Percentiles rank a stretch among this genome's conserved stretches.
Conservation (phyloP, 2,329 filamentous ascomycete genomes). For the Fusarium hostae region DNA sequence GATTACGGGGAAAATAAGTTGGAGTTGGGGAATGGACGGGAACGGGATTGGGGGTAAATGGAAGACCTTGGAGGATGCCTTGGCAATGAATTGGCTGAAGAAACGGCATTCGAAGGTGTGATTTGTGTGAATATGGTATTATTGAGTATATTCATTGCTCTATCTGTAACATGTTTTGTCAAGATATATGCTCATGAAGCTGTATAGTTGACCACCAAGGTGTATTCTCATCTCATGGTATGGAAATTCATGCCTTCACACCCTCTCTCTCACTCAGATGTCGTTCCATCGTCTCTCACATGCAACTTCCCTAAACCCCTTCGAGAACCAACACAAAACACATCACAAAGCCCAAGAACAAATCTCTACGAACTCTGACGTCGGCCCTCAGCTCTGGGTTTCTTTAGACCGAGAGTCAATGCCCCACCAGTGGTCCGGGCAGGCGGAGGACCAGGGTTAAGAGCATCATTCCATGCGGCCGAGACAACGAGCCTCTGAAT, state of each 20-base stretch:
- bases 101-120: background rate
- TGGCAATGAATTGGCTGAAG: background rate
- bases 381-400: slow-evolving; percentile 23
- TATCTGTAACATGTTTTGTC: too few relatives aligned
- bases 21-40: slow-evolving; percentile 15
- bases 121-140: background rate
- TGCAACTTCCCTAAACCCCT: background rate
- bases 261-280: background rate
- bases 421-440: slow-evolving; percentile 42
- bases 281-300: slow-evolving; percentile 16
- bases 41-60: slow-evolving; percentile 23
- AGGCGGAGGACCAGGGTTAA: slow-evolving; percentile 43
- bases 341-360: background rate
- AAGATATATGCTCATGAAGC: background rate
- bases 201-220: background rate
- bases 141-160: rapidly evolving
- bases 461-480: slow-evolving; percentile 44
- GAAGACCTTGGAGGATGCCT: slow-evolving; percentile 28
- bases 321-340: background rate
- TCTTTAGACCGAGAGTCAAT: slow-evolving; percentile 1
- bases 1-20: slow-evolving; percentile 25
- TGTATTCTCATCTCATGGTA: background rate
- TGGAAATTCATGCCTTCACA: slow-evolving; percentile 11
- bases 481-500: slow-evolving; percentile 3
- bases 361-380: slow-evolving; percentile 26